Evolutionary conservation across 805 yeast species (phyloP).

Genomic region (Torulaspora quercuum): DNA sequence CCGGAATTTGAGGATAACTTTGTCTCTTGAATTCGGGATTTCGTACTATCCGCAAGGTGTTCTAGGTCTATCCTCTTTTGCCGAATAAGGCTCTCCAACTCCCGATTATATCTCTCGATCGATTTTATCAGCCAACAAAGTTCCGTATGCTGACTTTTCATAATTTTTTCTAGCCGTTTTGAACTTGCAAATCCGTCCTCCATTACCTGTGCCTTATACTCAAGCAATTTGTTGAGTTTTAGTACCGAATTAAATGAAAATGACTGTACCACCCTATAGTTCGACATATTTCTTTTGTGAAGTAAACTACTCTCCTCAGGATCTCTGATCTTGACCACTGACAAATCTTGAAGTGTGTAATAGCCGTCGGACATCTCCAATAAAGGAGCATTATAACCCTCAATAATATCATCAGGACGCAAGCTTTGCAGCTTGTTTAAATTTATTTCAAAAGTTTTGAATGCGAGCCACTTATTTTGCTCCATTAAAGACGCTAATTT

Average conservation of each 20-base stretch:
- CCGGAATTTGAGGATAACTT: too few relatives aligned
- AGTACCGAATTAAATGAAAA: slow-evolving; percentile 31
- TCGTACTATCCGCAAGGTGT: too few relatives aligned
- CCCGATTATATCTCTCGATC: slow-evolving; percentile 9
- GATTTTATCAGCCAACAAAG: slow-evolving; percentile 8
- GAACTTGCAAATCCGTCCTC: slow-evolving; percentile 23
- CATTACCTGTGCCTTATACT: slow-evolving; percentile 25
- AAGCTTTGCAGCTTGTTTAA: slow-evolving; percentile 20
- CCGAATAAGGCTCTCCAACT: slow-evolving; percentile 9
- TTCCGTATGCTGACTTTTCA: slow-evolving; percentile 4
- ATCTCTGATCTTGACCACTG: not conserved
- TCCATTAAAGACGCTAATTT: slow-evolving; percentile 1
- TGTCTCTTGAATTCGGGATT: too few relatives aligned
- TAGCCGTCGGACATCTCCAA: slow-evolving; percentile 29
- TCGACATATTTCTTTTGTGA: slow-evolving; percentile 8
- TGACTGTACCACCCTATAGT: slow-evolving; percentile 13
- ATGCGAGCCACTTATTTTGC: slow-evolving; percentile 19
- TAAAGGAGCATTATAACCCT: slow-evolving; percentile 22
- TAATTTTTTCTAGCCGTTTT: slow-evolving; percentile 13
- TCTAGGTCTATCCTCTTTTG: too few relatives aligned
- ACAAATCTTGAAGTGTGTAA: slow-evolving; percentile 16
- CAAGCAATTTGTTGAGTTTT: slow-evolving; percentile 31
- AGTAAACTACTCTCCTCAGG: not conserved
- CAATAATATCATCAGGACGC: slow-evolving; percentile 12
- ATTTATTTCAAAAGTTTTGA: slow-evolving; percentile 18